phyloP scores from a whole-genome alignment of 2,329 filamentous ascomycete species.

The Trichoderma harzianum region DNA sequence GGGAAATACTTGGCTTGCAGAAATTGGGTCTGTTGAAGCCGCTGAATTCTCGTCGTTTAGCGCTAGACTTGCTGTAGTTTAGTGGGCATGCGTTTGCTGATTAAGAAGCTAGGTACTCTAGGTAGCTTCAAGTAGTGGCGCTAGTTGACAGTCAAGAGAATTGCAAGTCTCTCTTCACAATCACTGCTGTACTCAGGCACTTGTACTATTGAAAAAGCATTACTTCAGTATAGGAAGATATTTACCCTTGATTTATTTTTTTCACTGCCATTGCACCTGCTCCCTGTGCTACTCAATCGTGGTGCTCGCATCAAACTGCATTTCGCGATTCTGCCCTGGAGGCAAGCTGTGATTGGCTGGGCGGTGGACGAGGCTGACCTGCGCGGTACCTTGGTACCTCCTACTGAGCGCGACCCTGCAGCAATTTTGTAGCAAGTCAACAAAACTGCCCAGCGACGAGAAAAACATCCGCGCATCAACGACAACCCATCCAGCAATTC shows the following conservation, averaged over 20 bases:
- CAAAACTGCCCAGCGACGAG: conserved; percentile 15
- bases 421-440: conserved; percentile 21
- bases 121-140: neutral
- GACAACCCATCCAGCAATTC: neutral
- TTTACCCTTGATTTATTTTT: neutral
- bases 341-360: conserved; percentile 3
- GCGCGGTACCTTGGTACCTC: conserved; percentile 15
- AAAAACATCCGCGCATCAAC: neutral
- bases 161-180: neutral
- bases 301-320: neutral
- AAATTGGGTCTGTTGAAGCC: neutral
- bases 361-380: neutral
- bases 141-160: neutral
- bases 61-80: neutral
- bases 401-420: conserved; percentile 15
- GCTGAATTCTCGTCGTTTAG: neutral
- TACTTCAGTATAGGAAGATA: neutral
- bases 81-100: neutral
- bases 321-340: neutral
- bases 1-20: neutral
- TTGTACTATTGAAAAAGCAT: neutral
- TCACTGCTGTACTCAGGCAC: neutral
- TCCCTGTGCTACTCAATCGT: neutral
- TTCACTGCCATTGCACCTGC: neutral
- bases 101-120: neutral